Base-by-base conservation (phyloP, 306 rosid genomes). In the Cyamopsis tetragonoloba region DNA sequence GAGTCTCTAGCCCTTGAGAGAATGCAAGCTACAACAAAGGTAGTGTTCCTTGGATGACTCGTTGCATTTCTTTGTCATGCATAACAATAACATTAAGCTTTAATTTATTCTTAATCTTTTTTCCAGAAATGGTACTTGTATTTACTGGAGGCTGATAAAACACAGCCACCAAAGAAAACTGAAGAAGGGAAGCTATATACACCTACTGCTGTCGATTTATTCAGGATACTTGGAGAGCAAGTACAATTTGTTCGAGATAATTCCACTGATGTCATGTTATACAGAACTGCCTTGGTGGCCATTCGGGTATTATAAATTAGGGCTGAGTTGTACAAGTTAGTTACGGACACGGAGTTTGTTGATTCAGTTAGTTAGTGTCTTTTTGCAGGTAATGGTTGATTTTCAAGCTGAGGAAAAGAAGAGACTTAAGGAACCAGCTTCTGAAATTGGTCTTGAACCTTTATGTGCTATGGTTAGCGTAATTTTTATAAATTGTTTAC, bases 11-110 rank as follows among this genome's bases (percentile, higher is more conserved):
- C 99, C 63, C 99, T 90, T 32, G 99, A 93, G 79, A 81, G 99
- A 85, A 90, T 93, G 99, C 97, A 93, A 82, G 99, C 97, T 54
- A 93, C 96, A 20, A 90, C 97, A 67, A 88, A 84, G 88, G 99
- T 93, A 88, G 28, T 68, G 35, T 64, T 72, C 41, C 31, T 38
- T 66, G 54, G 18, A 69, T 49, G 32, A 23, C 38, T 44, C n/a
- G n/a, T n/a, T n/a, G n/a, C n/a, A n/a, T n/a, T n/a, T 74, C 51
- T 63, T 62, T 24, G 31, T 70, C 62, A 20, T 51, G 27, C 34
- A 28, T 18, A 73, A 22, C n/a, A n/a, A n/a, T n/a, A n/a, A n/a
- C n/a, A 72, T 53, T 35, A 50, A 54, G 24, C 49, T n/a, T n/a
- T n/a, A n/a, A n/a, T 73, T 62, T 66, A 47, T 64, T 70, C 56